Conservation (phyloP, 2,329 filamentous ascomycete genomes). For the Trichoderma sp. region DNA sequence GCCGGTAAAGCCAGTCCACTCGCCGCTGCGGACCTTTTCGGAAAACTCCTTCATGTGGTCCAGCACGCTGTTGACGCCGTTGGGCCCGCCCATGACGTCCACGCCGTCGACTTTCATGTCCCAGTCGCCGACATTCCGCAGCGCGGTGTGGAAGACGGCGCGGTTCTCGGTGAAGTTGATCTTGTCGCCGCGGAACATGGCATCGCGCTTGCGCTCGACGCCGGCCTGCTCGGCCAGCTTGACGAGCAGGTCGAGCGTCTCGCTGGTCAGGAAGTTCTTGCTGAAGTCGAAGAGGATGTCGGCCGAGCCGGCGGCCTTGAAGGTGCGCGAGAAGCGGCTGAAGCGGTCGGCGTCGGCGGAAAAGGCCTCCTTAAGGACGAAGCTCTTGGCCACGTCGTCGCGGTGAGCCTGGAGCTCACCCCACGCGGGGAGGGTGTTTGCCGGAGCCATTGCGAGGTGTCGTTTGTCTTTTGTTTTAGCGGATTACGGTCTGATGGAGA, state of each 20-base stretch:
- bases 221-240: constrained; percentile 90
- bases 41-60: constrained; percentile 99
- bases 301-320: constrained; percentile 78
- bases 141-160: constrained; percentile 91
- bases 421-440: constrained; percentile 85
- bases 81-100: constrained; percentile 87
- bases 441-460: constrained; percentile 65
- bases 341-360: constrained; percentile 85
- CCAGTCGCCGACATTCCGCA: constrained; percentile 86
- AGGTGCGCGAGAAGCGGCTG: constrained; percentile 84
- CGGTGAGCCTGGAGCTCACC: constrained; percentile 88
- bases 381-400: constrained; percentile 79
- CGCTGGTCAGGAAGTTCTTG: constrained; percentile 97
- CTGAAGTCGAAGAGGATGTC: constrained; percentile 98
- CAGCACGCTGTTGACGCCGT: constrained; percentile 86
- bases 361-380: constrained; percentile 93
- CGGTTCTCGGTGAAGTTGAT: constrained; percentile 99
- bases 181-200: constrained; percentile 96
- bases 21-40: constrained; percentile 87
- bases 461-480: background rate
- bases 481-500: background rate
- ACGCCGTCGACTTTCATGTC: constrained; percentile 82
- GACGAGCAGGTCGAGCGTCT: constrained; percentile 83
- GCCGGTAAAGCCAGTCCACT: constrained; percentile 96
- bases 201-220: constrained; percentile 90